Evolutionary conservation across 1,284 basidiomycete species (phyloP).

Genomic region (Cystodermella granulosa): DNA sequence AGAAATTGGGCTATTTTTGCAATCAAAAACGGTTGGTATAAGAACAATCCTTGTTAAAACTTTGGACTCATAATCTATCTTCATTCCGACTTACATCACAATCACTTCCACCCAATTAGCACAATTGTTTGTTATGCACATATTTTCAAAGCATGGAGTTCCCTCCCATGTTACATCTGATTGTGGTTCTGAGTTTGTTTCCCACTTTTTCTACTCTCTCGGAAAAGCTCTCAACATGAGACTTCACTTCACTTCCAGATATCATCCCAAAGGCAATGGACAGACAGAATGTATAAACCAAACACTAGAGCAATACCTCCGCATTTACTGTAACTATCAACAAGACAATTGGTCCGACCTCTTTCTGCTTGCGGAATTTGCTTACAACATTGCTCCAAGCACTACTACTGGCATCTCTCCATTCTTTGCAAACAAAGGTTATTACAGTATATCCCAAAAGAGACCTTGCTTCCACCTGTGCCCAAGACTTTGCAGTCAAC

Average conservation of each 20-base stretch:
- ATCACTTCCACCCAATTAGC: slow-evolving; percentile 30
- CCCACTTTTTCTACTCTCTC: slow-evolving; percentile 12
- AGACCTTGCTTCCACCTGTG: slow-evolving; percentile 9
- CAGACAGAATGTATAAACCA: slow-evolving; percentile 44
- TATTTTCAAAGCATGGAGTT: slow-evolving; percentile 27
- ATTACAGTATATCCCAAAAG: slow-evolving; percentile 19
- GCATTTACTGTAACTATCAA: slow-evolving; percentile 31
- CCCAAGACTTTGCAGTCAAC: slow-evolving; percentile 12
- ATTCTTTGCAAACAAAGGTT: slow-evolving; percentile 27
- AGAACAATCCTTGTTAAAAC: too few species aligned
- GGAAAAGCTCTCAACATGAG: slow-evolving; percentile 13
- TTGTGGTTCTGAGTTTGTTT: slow-evolving; percentile 11
- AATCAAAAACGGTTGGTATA: too few species aligned
- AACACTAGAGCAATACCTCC: slow-evolving; percentile 36
- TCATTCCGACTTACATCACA: slow-evolving; percentile 32
- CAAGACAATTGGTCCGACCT: slow-evolving; percentile 38
- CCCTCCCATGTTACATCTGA: slow-evolving; percentile 30
- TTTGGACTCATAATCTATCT: slow-evolving; percentile 14
- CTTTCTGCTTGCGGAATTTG: slow-evolving; percentile 35
- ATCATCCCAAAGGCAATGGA: slow-evolving; percentile 44
- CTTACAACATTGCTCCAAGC: slow-evolving; percentile 4
- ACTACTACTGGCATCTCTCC: slow-evolving; percentile 5
- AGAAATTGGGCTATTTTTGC: too few species aligned
- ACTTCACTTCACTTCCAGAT: slow-evolving; percentile 20
- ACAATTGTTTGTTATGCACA: slow-evolving; percentile 25